Evolutionary conservation across 176 grass and related monocot genomes (phyloP), one percentile per base, ranked within the genome.

Genomic region (Zoysia pacifica): DNA sequence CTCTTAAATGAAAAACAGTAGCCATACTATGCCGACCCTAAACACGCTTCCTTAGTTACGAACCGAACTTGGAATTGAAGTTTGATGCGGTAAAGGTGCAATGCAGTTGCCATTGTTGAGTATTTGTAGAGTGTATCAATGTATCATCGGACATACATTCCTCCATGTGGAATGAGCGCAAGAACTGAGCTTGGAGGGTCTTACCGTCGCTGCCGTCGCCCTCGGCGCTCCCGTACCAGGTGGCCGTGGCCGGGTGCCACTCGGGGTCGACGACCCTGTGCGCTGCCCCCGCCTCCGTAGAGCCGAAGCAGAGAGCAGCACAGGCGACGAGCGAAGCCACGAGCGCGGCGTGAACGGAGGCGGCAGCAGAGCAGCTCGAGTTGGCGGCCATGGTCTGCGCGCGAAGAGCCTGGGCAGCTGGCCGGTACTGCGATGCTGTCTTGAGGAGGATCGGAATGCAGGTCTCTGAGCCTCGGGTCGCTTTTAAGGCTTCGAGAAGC

Each of bases 201-300:
- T 62, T 82, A 99, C 96, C 96, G 54, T 93, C 90, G 62, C 96
- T 99, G 75, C 96, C 96, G 76, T 99, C 96, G 75, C 96, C 96
- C 2, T 99, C 90, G 28, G 92, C 38, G 76, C 87, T 86, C 41
- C 96, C 96, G 65, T 95, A 99, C 96, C 96, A 99, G 40, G 96
- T 99, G 43, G 96, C 96, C 39, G 88, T 95, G 36, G 96, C 96
- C 16, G 90, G 90, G 49, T 95, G 90, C 96, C 96, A 99, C 78
- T 95, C 84, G 50, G 84, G 86, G 88, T 95, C 96, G 61, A 83
- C 81, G 79, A 89, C 84, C 76, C 15, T 51, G 74, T 74, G 81
- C 39, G 65, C 87, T 49, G 72, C 67, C 9, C 86, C 77, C 5
- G 90, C 70, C 37, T 72, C 86, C 2, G 9, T 82, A 35, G 67